These are phyloP conservation scores for Durotheca rogersii DNA, from an alignment of 495 filamentous ascomycete genomes.

Conservation along the genomic window DNA sequence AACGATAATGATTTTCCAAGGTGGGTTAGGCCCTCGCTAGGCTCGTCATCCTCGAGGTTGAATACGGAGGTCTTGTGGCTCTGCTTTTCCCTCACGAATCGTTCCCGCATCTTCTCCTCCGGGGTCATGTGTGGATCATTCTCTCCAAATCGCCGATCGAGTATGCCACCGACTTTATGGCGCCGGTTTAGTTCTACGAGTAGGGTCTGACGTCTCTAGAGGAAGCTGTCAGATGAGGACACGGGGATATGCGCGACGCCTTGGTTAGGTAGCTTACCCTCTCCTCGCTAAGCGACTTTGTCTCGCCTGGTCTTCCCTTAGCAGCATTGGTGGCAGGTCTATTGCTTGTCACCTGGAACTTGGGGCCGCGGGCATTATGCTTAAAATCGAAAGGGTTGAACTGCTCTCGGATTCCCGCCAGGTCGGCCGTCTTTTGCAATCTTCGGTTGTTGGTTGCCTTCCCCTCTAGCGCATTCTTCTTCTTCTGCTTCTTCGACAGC, in stretches of 20 bases:
- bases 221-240: background rate
- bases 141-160: constrained; percentile 94
- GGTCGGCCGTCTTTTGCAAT: constrained; percentile 68
- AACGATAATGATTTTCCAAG: constrained; percentile 71
- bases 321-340: constrained; percentile 50
- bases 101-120: constrained; percentile 88
- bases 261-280: constrained; percentile 55
- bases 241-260: background rate
- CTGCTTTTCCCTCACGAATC: constrained; percentile 84
- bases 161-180: constrained; percentile 87
- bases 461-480: constrained; percentile 65
- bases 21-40: constrained; percentile 75
- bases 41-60: constrained; percentile 84
- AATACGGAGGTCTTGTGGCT: constrained; percentile 72
- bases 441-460: constrained; percentile 62
- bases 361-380: constrained; percentile 62
- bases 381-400: constrained; percentile 98
- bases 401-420: constrained; percentile 83
- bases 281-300: constrained; percentile 85
- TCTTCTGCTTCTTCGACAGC: constrained; percentile 88
- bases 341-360: constrained; percentile 73
- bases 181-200: constrained; percentile 80
- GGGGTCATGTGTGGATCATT: constrained; percentile 90
- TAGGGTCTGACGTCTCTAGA: constrained; percentile 72
- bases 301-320: constrained; percentile 71